Evolutionary conservation across 1,284 basidiomycete genomes (phyloP), one percentile per base, ranked within the genome.

Genomic region (Leucoagaricus sp.): DNA sequence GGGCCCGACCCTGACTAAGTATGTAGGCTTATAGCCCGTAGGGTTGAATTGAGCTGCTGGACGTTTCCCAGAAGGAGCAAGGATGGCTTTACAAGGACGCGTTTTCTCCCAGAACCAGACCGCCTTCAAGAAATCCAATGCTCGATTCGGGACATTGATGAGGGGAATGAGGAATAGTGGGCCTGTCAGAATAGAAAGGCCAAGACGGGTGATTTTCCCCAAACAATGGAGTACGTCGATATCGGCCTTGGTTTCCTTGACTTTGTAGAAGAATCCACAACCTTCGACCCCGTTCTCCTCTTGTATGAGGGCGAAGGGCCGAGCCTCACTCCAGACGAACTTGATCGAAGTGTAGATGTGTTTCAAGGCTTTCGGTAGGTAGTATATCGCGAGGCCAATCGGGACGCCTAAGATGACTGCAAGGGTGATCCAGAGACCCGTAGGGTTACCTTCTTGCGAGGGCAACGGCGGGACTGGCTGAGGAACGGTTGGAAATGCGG

Each of bases 21-120:
- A 58, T 5, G 42, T 25, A 26, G 57, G 57, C 8, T 25, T 29
- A 29, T 54, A 58, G 6, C 48, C 36, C 9, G 38, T 41, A 4
- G 51, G 42, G n/a, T 49, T 21, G 33, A 54, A 58, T 19, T 46
- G 26, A 36, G 57, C 57, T 8, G 25, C 10, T n/a, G n/a, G n/a
- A 2, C 21, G 13, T 8, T 29, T 40, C 4, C 38, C 36, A 12
- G 51, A 42, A 5, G 57, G 51, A 6, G 57, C 51, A 21, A 58
- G 46, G n/a, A 58, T 29, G 17, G 52, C 19, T 31, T 42, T 53
- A 40, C 40, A 44, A 6, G 56, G 44, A 8, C n/a, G 12, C 7
- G 56, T 13, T 17, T 17, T 44, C 17, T 53, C 51, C 13, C n/a
- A 21, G 29, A 53, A 45, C 51, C 51, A 53, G 25, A 42, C 29